Conservation (phyloP, 306 rosid genomes). For the Quercus parvula region DNA sequence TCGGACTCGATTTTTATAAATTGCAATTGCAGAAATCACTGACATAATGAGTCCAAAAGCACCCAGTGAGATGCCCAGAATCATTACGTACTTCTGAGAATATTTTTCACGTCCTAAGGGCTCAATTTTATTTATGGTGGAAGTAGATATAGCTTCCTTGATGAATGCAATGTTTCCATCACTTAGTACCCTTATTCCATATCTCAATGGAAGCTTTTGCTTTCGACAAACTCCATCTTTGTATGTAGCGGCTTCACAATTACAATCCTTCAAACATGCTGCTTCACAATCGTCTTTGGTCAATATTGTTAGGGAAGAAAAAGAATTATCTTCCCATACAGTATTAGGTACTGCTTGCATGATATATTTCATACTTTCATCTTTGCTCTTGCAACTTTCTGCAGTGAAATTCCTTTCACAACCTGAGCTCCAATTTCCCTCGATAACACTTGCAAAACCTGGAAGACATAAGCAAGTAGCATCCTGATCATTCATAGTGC, state of each 20-base stretch:
- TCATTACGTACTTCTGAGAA: neutral
- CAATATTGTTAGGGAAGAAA: neutral
- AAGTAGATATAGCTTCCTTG: neutral
- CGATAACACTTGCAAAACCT: neutral
- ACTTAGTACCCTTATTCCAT: neutral
- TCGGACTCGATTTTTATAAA: neutral
- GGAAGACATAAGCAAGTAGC: neutral
- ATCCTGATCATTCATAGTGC: neutral
- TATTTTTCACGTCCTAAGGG: neutral
- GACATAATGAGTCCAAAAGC: neutral
- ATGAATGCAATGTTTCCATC: neutral
- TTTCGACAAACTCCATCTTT: neutral
- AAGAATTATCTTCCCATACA: neutral
- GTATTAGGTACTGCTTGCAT: neutral
- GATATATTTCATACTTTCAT: neutral
- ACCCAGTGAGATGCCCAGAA: neutral
- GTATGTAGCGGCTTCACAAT: neutral
- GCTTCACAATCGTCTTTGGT: neutral
- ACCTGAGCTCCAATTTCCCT: neutral
- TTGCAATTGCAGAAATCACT: neutral
- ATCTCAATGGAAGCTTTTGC: neutral
- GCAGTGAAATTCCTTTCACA: neutral
- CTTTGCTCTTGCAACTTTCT: neutral
- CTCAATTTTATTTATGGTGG: too few species aligned
- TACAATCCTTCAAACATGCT: neutral